phyloP scores from a whole-genome alignment of 495 filamentous ascomycete species.

The Penicillium waksmanii region DNA sequence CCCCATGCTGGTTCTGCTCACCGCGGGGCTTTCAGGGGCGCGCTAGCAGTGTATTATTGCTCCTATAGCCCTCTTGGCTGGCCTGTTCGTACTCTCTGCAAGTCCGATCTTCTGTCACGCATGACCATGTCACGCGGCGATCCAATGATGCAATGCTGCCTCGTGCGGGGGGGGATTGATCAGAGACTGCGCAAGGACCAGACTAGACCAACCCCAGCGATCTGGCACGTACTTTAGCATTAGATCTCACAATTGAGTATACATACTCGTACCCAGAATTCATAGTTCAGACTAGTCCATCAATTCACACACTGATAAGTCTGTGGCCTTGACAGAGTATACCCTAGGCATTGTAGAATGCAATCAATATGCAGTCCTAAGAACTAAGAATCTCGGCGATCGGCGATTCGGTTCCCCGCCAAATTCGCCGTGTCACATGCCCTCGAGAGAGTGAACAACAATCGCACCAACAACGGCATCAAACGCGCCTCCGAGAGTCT shows the following conservation, averaged over 20 bases:
- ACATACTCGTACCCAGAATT: too few species aligned
- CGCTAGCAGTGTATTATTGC: not conserved
- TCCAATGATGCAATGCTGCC: slow-evolving; percentile 7
- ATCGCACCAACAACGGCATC: not conserved
- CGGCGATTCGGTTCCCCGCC: slow-evolving; percentile 35
- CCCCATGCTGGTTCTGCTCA: slow-evolving; percentile 22
- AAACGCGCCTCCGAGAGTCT: not conserved
- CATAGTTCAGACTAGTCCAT: too few species aligned
- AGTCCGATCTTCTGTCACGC: not conserved
- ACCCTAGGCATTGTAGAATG: not conserved
- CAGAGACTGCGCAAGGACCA: not conserved
- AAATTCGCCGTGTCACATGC: slow-evolving; percentile 31
- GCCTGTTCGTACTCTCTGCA: too few species aligned
- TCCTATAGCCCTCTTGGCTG: not conserved
- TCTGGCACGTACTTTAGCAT: not conserved
- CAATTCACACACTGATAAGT: too few species aligned
- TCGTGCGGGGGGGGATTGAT: slow-evolving; percentile 6
- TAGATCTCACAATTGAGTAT: too few species aligned
- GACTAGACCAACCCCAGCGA: not conserved
- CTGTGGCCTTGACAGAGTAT: not conserved
- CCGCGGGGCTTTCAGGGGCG: slow-evolving; percentile 21
- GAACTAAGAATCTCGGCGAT: slow-evolving; percentile 26
- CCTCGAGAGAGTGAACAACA: not conserved
- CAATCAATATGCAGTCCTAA: not conserved
- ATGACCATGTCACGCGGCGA: slow-evolving; percentile 8